Conservation (phyloP, 2,329 filamentous ascomycete genomes). For the Dactylellina haptotyla region DNA sequence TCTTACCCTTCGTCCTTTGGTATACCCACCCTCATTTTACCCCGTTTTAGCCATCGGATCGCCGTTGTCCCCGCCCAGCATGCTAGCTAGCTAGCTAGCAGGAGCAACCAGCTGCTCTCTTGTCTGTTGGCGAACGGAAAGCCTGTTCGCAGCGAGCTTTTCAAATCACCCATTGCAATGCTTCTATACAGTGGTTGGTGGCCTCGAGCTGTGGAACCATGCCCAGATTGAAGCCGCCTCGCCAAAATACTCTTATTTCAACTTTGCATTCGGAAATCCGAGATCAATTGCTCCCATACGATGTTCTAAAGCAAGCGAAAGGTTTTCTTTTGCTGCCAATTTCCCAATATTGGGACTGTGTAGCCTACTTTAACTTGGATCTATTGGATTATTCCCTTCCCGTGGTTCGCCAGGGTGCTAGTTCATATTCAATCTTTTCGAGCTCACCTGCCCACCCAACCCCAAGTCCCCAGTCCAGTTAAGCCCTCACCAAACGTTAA, state of each 20-base stretch:
- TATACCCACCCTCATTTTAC: conserved; percentile 39
- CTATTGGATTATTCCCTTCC: conserved; percentile 55
- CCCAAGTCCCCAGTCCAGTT: conserved; percentile 18
- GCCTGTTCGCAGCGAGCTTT: not conserved
- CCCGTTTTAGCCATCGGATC: conserved; percentile 51
- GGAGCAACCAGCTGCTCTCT: not conserved
- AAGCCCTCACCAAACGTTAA: conserved; percentile 18
- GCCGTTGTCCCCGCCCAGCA: conserved; percentile 31
- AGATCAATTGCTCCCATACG: conserved; percentile 1
- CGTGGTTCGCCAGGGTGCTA: conserved; percentile 50
- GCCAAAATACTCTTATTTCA: conserved; percentile 36
- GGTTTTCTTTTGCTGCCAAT: not conserved
- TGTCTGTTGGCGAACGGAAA: conserved; percentile 15
- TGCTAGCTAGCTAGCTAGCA: not conserved
- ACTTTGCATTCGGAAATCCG: conserved; percentile 6
- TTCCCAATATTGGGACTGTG: conserved; percentile 19
- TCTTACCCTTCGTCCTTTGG: no score
- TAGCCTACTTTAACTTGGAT: conserved; percentile 43
- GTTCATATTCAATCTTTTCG: conserved; percentile 23
- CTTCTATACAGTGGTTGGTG: not conserved
- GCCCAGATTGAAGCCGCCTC: conserved; percentile 12
- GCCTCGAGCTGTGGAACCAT: conserved; percentile 50
- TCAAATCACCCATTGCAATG: not conserved
- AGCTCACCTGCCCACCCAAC: conserved; percentile 33
- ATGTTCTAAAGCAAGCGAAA: conserved; percentile 8